Percentiles rank a stretch among this genome's conserved stretches.
These are phyloP conservation scores for Stephanocyclus meneghinianus DNA, from an alignment of 352 stramenopile genomes.

Conservation along the genomic window DNA sequence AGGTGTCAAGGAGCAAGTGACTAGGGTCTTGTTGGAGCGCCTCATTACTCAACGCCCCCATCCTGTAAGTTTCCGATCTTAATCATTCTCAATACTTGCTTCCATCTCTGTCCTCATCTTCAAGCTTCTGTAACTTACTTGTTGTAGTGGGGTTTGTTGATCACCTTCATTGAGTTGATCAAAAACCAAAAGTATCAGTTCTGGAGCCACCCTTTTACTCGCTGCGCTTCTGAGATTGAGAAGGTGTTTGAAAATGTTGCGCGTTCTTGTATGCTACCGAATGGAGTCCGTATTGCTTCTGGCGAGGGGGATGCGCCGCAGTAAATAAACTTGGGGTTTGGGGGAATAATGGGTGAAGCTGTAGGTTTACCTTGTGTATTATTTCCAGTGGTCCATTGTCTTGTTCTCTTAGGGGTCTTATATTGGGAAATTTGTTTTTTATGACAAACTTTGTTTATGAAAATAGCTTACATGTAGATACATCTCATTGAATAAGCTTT, in stretches of 20 bases:
- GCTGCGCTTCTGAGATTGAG: conserved; percentile 98
- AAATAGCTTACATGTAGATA: conserved; percentile 14
- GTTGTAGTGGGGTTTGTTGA: conserved; percentile 90
- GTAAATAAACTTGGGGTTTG: conserved; percentile 9
- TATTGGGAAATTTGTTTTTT: conserved; percentile 1
- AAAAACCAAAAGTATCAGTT: conserved; percentile 99
- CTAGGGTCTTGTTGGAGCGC: conserved; percentile 96
- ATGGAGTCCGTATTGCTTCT: conserved; percentile 15
- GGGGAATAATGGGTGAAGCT: conserved; percentile 4
- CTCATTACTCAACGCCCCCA: conserved; percentile 98
- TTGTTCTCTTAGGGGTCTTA: conserved; percentile 16
- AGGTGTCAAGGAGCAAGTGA: conserved; percentile 97
- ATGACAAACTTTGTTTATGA: conserved; percentile 3
- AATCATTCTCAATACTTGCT: conserved; percentile 42
- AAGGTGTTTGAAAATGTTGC: conserved; percentile 98
- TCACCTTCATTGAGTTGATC: conserved; percentile 99
- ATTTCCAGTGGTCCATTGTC: conserved; percentile 15
- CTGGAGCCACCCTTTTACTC: conserved; percentile 97
- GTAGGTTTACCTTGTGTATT: conserved; percentile 6
- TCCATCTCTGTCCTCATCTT: conserved; percentile 4
- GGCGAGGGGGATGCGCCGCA: conserved; percentile 35
- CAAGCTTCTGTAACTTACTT: conserved; percentile 24
- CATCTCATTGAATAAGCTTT: conserved; percentile 19
- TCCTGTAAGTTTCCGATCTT: conserved; percentile 71
- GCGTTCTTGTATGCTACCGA: conserved; percentile 86